Conservation (phyloP, 306 rosid species). For the Begonia fuchsioides region DNA sequence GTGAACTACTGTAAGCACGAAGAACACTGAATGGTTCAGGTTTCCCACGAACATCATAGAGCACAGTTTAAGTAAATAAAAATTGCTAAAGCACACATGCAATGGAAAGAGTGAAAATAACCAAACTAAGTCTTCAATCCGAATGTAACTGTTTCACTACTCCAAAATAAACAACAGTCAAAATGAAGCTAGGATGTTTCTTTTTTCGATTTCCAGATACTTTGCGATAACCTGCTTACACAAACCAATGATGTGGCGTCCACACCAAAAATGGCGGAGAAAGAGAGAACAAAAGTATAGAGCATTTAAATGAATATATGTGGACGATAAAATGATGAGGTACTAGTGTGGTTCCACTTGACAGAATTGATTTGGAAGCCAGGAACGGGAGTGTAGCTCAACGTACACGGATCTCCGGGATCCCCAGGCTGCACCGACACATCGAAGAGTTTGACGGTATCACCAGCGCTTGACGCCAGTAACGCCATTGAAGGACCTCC, state of each 20-base stretch:
- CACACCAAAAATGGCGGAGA: not conserved
- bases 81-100: too few relatives aligned
- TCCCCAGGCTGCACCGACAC: conserved; percentile 68
- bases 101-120: too few relatives aligned
- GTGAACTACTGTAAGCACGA: conserved; percentile 60
- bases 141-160: too few relatives aligned
- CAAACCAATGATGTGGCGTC: too few relatives aligned
- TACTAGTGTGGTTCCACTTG: conserved; percentile 97
- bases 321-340: conserved; percentile 10
- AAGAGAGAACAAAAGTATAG: not conserved
- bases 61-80: conserved; percentile 13
- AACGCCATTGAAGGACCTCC: conserved; percentile 66
- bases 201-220: too few relatives aligned
- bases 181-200: too few relatives aligned
- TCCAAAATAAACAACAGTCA: too few relatives aligned
- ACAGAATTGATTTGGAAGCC: conserved; percentile 72
- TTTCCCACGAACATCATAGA: conserved; percentile 93
- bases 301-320: not conserved
- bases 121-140: too few relatives aligned
- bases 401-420: conserved; percentile 84
- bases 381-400: conserved; percentile 77
- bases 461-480: conserved; percentile 83
- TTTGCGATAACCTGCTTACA: too few relatives aligned
- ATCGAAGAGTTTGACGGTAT: conserved; percentile 87
- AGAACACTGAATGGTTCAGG: conserved; percentile 87